Evolutionary conservation across 352 stramenopile species (phyloP).

Genomic region (Phytophthora tentaculata): DNA sequence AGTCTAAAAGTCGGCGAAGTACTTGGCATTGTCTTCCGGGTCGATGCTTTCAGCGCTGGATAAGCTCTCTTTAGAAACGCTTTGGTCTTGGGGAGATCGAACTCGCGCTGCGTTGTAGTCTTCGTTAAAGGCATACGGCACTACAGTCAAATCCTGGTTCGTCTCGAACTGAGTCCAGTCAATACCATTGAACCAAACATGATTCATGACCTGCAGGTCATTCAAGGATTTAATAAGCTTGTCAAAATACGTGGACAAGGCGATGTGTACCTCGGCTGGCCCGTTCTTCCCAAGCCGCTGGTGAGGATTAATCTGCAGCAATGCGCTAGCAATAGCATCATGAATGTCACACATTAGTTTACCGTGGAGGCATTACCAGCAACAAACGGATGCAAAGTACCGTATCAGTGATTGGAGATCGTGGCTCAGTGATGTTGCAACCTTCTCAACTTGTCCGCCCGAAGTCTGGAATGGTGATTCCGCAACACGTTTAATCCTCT

Average conservation of each 20-base stretch:
- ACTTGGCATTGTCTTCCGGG: constrained; percentile 67
- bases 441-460: not conserved
- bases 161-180: constrained; percentile 49
- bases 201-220: constrained; percentile 54
- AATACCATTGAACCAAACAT: constrained; percentile 67
- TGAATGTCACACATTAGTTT: not conserved
- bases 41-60: constrained; percentile 83
- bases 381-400: constrained; percentile 22
- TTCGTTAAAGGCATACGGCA: constrained; percentile 38
- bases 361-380: not conserved
- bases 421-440: constrained; percentile 8
- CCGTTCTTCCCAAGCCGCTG: constrained; percentile 53
- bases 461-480: constrained; percentile 7
- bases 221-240: not conserved
- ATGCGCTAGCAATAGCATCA: constrained; percentile 11
- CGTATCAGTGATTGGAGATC: constrained; percentile 40
- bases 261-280: constrained; percentile 33
- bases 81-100: not conserved
- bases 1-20: constrained; percentile 73
- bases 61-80: constrained; percentile 19
- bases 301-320: constrained; percentile 42
- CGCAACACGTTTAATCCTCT: constrained; percentile 31
- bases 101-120: constrained; percentile 39
- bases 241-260: not conserved
- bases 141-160: constrained; percentile 19